Conservation (phyloP, 257 asterid species). For the Primulina huaijiensis region DNA sequence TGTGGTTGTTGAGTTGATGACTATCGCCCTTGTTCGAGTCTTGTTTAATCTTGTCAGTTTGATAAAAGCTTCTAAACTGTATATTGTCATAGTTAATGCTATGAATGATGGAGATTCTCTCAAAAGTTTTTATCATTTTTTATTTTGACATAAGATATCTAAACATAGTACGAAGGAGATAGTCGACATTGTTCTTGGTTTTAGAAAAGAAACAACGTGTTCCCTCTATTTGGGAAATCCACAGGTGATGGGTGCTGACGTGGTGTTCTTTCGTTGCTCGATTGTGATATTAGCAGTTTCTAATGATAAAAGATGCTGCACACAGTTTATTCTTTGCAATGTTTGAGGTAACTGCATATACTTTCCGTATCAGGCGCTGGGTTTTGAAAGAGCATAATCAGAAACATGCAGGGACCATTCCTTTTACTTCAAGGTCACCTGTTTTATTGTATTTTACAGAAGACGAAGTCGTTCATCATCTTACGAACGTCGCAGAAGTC, state of each 20-base stretch:
- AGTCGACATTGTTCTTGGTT: conserved; percentile 33
- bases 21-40: conserved; percentile 26
- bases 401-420: conserved; percentile 27
- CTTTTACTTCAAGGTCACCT: conserved; percentile 46
- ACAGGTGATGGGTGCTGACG: conserved; percentile 87
- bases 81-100: conserved; percentile 29
- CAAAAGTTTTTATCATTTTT: conserved; percentile 19
- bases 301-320: conserved; percentile 88
- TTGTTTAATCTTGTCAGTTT: conserved; percentile 13
- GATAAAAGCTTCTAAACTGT: conserved; percentile 36
- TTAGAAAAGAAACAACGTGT: conserved; percentile 53
- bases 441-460: conserved; percentile 58
- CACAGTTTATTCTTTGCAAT: conserved; percentile 85
- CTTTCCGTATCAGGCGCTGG: conserved; percentile 46
- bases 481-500: conserved; percentile 62
- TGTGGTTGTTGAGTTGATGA: conserved; percentile 50
- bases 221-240: conserved; percentile 77
- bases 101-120: conserved; percentile 29
- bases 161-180: conserved; percentile 35
- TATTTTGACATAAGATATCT: conserved; percentile 25
- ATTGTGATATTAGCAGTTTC: conserved; percentile 85
- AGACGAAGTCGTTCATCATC: conserved; percentile 74
- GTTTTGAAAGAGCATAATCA: conserved; percentile 38
- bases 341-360: conserved; percentile 90
- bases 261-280: conserved; percentile 80